A percentile compares a stretch with the other conserved stretches of the same genome.
These are phyloP conservation scores for Claviceps sp. DNA, from an alignment of 2,329 filamentous ascomycete genomes.

Conservation along the genomic window DNA sequence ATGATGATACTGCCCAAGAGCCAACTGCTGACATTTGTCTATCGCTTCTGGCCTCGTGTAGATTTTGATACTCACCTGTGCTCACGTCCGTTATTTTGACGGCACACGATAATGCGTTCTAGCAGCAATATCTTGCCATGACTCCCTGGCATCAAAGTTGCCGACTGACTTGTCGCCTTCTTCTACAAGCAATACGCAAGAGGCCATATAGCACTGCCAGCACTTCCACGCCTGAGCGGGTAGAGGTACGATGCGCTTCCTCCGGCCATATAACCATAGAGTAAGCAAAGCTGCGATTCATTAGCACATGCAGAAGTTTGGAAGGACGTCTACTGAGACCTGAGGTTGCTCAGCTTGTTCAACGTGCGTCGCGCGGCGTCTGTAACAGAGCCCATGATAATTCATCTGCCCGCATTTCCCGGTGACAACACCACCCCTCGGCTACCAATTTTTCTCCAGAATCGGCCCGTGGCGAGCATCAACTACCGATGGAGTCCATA, in stretches of 20 bases:
- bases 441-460: slow-evolving; percentile 28
- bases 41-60: not conserved
- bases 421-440: slow-evolving; percentile 14
- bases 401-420: slow-evolving; percentile 41
- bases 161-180: not conserved
- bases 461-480: slow-evolving; percentile 37
- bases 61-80: not conserved
- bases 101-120: not conserved
- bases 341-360: slow-evolving; percentile 23
- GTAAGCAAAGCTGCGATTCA: slow-evolving; percentile 21
- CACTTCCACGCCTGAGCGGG: slow-evolving; percentile 19
- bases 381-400: slow-evolving; percentile 28
- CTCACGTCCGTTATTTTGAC: not conserved
- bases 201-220: slow-evolving; percentile 9
- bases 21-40: not conserved
- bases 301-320: not conserved
- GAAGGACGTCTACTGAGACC: not conserved
- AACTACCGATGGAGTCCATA: slow-evolving; percentile 43
- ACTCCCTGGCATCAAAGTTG: not conserved
- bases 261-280: slow-evolving; percentile 37
- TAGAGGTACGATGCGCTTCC: slow-evolving; percentile 34
- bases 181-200: not conserved
- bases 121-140: not conserved
- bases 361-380: slow-evolving; percentile 26
- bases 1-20: no score